Conservation (phyloP, 2,329 filamentous ascomycete genomes). For the Aspergillus pseudoterreus region DNA sequence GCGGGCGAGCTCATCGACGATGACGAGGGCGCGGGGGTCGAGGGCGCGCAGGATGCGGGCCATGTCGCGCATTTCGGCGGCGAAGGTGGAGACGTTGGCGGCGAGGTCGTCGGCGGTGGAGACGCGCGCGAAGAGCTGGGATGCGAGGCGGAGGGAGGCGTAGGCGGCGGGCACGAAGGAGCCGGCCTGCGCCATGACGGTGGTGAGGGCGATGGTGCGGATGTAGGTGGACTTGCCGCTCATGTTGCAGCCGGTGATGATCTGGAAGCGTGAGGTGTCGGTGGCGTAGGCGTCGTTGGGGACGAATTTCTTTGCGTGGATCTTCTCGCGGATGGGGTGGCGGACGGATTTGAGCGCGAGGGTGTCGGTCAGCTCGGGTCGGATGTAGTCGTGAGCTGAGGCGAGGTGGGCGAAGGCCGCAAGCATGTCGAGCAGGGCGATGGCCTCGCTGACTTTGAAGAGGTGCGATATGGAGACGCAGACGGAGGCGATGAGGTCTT, state of each 20-base stretch:
- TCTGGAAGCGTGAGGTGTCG: constrained; percentile 77
- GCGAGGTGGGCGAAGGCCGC: constrained; percentile 71
- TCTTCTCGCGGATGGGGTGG: constrained; percentile 75
- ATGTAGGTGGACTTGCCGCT: constrained; percentile 97
- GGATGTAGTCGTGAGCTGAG: constrained; percentile 63
- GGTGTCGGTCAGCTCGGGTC: constrained; percentile 65
- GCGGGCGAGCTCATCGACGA: constrained; percentile 88
- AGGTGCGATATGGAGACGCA: constrained; percentile 66
- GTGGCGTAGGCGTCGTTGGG: constrained; percentile 89
- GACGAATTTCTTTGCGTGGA: constrained; percentile 66
- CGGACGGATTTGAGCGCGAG: constrained; percentile 70
- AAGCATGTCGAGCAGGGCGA: constrained; percentile 85
- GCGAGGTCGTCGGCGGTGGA: constrained; percentile 86
- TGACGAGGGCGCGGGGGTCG: constrained; percentile 68
- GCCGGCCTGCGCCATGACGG: constrained; percentile 91
- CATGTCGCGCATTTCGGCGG: constrained; percentile 92
- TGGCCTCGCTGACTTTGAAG: constrained; percentile 80
- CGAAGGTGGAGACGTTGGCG: constrained; percentile 89
- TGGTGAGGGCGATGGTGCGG: constrained; percentile 73
- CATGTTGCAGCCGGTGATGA: constrained; percentile 97
- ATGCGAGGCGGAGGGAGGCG: constrained; percentile 73
- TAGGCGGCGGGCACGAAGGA: constrained; percentile 85
- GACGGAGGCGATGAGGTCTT: constrained; percentile 68
- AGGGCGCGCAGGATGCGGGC: constrained; percentile 88
- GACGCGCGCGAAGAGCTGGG: constrained; percentile 81